Base-by-base conservation (phyloP, 352 stramenopile genomes). In the Phytophthora rubi region DNA sequence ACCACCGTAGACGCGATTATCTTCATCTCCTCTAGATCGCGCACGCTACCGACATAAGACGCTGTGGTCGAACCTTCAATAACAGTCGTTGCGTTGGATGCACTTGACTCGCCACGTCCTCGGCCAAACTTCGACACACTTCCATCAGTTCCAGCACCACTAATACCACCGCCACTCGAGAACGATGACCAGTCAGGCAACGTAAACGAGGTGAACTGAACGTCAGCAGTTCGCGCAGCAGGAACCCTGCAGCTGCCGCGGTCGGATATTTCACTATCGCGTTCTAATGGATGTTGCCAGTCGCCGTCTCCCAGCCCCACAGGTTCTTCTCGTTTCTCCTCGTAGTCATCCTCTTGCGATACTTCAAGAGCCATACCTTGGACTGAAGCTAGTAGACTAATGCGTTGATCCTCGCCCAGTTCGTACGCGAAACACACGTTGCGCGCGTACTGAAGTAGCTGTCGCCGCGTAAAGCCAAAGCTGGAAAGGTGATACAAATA, bases 351-450 rank as follows among this genome's bases (percentile, higher is more conserved):
- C 8, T 75, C 79, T 53, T 72, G 62, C 16, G 62, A 66, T 48
- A 53, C 58, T 35, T 79, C 67, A 13, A 85, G 39, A 6, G 49
- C n/a, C 59, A 82, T 74, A 23, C 67, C 71, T 33, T 90, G 75
- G 23, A 93, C 82, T 1, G 82, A 86, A 12, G 83, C 63, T 15
- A 93, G 62, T 30, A 95, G 64, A 53, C 75, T 71, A 13, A 95
- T 92, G 49, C 88, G 84, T 53, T 95, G 88, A 21, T 95, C 86
- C 44, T 95, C 88, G 2, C 74, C 79, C 26, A 95, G 56, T 67
- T 95, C 88, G 61, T 93, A 95, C 1, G 88, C 86, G 65, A 90
- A 93, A 37, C 83, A 88, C 26, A 92, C 85, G 61, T 90, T 91
- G 44, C 88, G 72, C 6, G 85, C 84, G 45, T 88, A 95, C 62